Percentiles rank a stretch among this genome's conserved stretches.
These are phyloP conservation scores for Citrus reticulata DNA, from an alignment of 345 rosid genomes.

Conservation along the genomic window DNA sequence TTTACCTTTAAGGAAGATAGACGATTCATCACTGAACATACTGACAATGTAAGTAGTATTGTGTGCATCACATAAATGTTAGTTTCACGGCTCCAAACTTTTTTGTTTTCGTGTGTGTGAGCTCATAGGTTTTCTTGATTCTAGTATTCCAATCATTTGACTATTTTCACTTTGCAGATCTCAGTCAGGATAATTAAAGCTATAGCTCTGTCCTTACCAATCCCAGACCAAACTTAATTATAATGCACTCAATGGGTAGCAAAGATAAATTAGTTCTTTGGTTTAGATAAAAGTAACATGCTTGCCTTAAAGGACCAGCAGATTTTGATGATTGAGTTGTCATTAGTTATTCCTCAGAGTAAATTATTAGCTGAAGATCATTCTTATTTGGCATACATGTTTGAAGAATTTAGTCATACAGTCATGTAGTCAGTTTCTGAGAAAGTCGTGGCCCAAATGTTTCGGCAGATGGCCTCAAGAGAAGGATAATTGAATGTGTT, in stretches of 20 bases:
- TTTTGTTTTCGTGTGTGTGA: slow-evolving; percentile 10
- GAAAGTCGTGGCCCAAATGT: neutral
- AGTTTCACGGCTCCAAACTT: neutral
- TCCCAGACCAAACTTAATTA: neutral
- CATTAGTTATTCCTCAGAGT: neutral
- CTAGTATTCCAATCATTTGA: neutral
- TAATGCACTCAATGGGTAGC: neutral
- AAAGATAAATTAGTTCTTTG: neutral
- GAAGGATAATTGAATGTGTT: neutral
- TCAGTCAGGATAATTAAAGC: neutral
- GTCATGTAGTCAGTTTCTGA: neutral
- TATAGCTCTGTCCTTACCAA: neutral
- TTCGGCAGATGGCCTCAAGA: neutral
- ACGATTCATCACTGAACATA: slow-evolving; percentile 24
- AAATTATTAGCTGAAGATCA: neutral
- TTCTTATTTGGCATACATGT: neutral
- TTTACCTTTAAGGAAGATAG: slow-evolving; percentile 26
- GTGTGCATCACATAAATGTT: neutral
- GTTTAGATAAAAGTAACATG: neutral
- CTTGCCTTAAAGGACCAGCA: neutral
- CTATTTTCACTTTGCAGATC: neutral
- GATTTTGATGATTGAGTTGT: neutral
- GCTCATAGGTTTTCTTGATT: neutral
- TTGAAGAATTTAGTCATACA: neutral
- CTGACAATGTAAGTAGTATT: slow-evolving; percentile 55